Conservation (phyloP, 352 stramenopile genomes). For the Salisapilia sapeloensis region DNA sequence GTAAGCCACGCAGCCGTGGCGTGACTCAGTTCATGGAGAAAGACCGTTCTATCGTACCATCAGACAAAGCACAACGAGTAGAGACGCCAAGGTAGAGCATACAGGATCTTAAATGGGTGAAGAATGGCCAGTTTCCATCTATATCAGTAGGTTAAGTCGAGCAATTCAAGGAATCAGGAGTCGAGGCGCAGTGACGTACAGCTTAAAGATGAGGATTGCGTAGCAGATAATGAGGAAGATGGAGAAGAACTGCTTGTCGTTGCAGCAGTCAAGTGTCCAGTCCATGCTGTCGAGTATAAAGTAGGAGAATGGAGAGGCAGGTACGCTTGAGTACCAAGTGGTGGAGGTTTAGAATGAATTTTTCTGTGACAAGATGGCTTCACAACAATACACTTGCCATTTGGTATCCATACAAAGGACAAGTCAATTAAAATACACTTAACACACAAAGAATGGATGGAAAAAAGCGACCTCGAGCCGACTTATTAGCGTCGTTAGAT, state of each 20-base stretch:
- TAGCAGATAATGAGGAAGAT: constrained; percentile 83
- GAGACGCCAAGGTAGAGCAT: constrained; percentile 4
- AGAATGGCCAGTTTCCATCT: constrained; percentile 76
- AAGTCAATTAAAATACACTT: no score
- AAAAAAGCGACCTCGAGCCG: constrained; percentile 55
- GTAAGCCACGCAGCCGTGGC: constrained; percentile 73
- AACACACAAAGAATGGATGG: no score
- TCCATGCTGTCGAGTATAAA: no score
- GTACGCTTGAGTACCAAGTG: no score
- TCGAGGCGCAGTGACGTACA: no score
- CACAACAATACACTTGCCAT: no score
- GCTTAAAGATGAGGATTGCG: constrained; percentile 73
- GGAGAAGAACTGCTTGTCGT: constrained; percentile 69
- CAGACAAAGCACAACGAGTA: constrained; percentile 1
- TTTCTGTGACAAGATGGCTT: no score
- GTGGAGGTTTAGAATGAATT: no score
- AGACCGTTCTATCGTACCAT: constrained; percentile 40
- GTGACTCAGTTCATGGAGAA: constrained; percentile 75
- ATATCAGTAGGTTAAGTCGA: no score
- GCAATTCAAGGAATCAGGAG: no score
- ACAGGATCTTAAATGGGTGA: constrained; percentile 83
- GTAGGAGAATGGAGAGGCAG: no score
- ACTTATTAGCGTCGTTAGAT: constrained; percentile 64
- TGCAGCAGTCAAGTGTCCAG: constrained; percentile 70
- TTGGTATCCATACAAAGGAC: no score